Percentiles rank a stretch among this genome's conserved stretches.
Conservation (phyloP, 495 filamentous ascomycete genomes). For the Tetracladium setigerum region DNA sequence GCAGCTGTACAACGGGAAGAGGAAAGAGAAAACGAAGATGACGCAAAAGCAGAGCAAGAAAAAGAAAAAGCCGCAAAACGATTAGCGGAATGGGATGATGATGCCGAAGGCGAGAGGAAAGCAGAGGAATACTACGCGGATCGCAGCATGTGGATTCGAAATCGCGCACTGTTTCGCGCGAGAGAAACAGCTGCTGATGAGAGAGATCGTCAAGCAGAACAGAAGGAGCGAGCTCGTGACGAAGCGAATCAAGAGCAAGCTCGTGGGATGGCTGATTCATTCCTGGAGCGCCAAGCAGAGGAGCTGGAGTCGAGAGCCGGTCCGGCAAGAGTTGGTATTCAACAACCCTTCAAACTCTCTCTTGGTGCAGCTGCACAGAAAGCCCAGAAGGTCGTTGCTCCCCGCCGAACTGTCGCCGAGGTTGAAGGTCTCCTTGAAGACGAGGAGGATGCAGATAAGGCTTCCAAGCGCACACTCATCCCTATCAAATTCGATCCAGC, state of each 20-base stretch:
- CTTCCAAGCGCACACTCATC: conserved; percentile 70
- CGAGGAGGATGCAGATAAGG: conserved; percentile 72
- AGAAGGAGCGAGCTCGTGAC: conserved; percentile 60
- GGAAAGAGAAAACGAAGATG: conserved; percentile 69
- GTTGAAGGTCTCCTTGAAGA: conserved; percentile 92
- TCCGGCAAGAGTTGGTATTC: conserved; percentile 28
- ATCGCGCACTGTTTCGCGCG: conserved; percentile 62
- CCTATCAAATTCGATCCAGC: conserved; percentile 86
- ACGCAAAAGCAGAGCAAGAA: conserved; percentile 42
- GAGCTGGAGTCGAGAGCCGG: conserved; percentile 60
- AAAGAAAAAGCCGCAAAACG: conserved; percentile 62
- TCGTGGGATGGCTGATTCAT: conserved; percentile 82
- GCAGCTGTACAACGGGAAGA: conserved; percentile 79
- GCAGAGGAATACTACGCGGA: conserved; percentile 79
- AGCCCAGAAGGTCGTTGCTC: conserved; percentile 58
- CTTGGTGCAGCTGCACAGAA: conserved; percentile 82
- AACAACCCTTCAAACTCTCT: conserved; percentile 88
- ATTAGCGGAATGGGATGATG: conserved; percentile 82
- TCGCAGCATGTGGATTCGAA: conserved; percentile 74
- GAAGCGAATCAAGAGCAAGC: conserved; percentile 70
- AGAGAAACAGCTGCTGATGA: conserved; percentile 73
- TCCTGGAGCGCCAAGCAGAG: conserved; percentile 81
- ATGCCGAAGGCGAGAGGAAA: conserved; percentile 66
- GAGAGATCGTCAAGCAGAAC: conserved; percentile 69
- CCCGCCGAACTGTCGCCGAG: conserved; percentile 78